These are phyloP conservation scores for Tricholoma hemisulphureum DNA, from an alignment of 768 basidiomycete species.

Conservation along the genomic window DNA sequence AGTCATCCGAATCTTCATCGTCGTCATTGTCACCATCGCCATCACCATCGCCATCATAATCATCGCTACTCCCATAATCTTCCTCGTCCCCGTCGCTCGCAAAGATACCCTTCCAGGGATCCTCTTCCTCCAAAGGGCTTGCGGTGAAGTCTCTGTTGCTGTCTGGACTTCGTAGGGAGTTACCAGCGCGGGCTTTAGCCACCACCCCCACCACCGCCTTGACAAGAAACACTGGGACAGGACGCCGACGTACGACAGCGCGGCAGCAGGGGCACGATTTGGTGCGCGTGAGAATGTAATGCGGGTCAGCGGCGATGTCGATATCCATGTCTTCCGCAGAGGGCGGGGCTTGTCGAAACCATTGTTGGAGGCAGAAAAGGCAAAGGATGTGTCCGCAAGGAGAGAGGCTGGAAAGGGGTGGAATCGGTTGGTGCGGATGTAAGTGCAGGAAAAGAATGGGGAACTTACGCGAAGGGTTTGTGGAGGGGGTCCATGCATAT, in stretches of 20 bases:
- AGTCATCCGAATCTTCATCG: slow-evolving; percentile 23
- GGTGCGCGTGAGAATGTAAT: slow-evolving; percentile 52
- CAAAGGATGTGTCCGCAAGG: slow-evolving; percentile 84
- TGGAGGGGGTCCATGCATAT: slow-evolving; percentile 72
- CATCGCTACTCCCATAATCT: slow-evolving; percentile 5
- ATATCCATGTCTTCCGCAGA: slow-evolving; percentile 37
- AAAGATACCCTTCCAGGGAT: slow-evolving; percentile 77
- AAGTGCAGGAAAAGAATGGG: neutral
- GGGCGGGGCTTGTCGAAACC: slow-evolving; percentile 70
- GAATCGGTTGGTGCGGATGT: too few species aligned
- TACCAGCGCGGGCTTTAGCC: slow-evolving; percentile 30
- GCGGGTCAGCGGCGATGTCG: slow-evolving; percentile 33
- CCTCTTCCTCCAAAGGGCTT: slow-evolving; percentile 38
- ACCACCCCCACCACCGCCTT: slow-evolving; percentile 56
- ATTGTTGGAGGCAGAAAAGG: slow-evolving; percentile 66
- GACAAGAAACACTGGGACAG: slow-evolving; percentile 67
- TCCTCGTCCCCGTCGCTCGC: slow-evolving; percentile 28
- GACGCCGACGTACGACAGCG: slow-evolving; percentile 51
- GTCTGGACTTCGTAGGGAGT: neutral
- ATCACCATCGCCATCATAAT: slow-evolving; percentile 37
- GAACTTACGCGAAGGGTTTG: slow-evolving; percentile 65
- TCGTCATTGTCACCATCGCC: slow-evolving; percentile 42
- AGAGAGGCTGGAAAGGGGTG: slow-evolving; percentile 45
- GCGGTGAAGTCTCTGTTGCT: neutral
- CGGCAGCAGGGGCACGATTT: slow-evolving; percentile 79